Evolutionary conservation across 2,329 filamentous ascomycete genomes (phyloP), one percentile per base, ranked within the genome.

Genomic region (Cytospora chrysosperma): DNA sequence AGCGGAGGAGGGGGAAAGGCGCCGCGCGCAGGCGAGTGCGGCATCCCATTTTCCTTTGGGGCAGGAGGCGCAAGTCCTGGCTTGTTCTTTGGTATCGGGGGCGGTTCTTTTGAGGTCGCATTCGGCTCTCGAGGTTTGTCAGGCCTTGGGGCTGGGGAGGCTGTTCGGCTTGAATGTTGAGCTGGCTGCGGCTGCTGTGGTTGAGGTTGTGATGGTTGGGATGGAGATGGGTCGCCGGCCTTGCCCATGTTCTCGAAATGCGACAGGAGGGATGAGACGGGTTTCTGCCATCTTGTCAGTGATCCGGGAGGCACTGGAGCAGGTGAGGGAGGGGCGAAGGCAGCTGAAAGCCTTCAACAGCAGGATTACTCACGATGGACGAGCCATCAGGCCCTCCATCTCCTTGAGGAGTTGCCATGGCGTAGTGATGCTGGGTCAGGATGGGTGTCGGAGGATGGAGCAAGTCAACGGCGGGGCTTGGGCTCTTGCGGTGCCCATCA

Each of bases 221-320:
- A 64, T 71, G 72, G 61, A 69, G 70, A 64, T 71, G 72, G 69
- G 34, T 79, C 75, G 62, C 78, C 78, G 60, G 75, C 67, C 72
- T 81, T 85, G 68, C 83, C 81, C 79, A 94, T 87, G 72, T 89
- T 92, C 79, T 95, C 91, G 74, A 94, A 95, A 70, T 90, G 88
- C 67, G 90, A 91, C 66, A 88, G 85, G 65, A 95, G 81, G 58
- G 91, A 93, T 58, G 91, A 95, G 57, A 95, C 91, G 28, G 92
- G 90, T 79, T 88, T 91, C 89, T 92, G 67, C 34, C 57, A 10
- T 24, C 32, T 24, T 54, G 67, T 75, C 66, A 77, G 74, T 65
- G 68, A 61, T 63, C 26, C 21, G 50, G 56, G 27, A 59, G 24
- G 15, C 30, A 9, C 2, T 30, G 21, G 3, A 57, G 66, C 73